Conservation (phyloP, 106 monocot genomes). For the Iris macrosiphon region DNA sequence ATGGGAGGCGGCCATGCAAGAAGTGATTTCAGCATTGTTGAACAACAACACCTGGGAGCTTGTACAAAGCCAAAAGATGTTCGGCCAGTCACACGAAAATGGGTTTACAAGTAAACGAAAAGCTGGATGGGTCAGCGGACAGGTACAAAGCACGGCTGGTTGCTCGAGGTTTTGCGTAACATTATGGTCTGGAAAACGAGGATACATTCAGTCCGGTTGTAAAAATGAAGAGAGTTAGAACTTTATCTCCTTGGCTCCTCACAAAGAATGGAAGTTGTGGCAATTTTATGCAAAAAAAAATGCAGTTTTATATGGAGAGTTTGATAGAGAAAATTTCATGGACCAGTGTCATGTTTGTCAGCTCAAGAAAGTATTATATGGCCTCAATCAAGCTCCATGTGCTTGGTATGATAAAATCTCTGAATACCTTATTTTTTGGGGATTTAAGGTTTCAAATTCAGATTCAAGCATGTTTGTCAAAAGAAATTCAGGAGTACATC, state of each 20-base stretch:
- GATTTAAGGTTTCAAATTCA: background rate
- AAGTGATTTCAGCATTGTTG: no score
- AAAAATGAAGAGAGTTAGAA: background rate
- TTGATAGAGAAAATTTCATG: background rate
- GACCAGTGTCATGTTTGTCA: background rate
- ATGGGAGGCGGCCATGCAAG: no score
- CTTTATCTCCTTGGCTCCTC: background rate
- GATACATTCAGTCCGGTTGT: background rate
- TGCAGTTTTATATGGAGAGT: background rate
- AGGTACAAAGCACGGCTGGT: background rate
- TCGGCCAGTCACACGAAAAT: background rate
- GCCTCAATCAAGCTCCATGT: background rate
- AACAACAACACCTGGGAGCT: no score
- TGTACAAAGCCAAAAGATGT: no score
- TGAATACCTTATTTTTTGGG: background rate
- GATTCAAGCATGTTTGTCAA: background rate
- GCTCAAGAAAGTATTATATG: background rate
- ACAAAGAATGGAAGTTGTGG: background rate
- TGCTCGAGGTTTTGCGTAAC: no score
- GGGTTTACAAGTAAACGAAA: background rate
- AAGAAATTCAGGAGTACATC: background rate
- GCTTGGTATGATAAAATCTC: background rate
- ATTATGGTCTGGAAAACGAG: background rate
- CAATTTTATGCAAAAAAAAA: slow-evolving; percentile 1
- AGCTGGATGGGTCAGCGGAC: background rate